phyloP scores from a whole-genome alignment of 106 monocot species.

The Allium cepa region DNA sequence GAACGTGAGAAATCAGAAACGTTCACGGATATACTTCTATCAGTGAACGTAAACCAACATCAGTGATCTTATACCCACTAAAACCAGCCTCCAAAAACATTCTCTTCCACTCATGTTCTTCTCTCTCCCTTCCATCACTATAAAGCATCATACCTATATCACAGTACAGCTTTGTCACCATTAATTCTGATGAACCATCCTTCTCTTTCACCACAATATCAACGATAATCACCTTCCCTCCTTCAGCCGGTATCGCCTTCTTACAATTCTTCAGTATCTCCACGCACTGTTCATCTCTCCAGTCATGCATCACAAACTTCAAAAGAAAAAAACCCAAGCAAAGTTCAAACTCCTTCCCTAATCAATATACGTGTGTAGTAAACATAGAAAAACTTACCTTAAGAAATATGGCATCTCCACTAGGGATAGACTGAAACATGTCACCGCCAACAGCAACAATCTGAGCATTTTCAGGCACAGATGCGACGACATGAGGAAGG shows the following conservation, averaged over 20 bases:
- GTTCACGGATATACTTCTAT: conserved; percentile 4
- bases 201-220: conserved; percentile 1
- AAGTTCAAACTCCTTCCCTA: too few relatives aligned
- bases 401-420: conserved; percentile 13
- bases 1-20: too few relatives aligned
- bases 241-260: conserved; percentile 2
- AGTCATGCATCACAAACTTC: conserved; percentile 10
- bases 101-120: conserved; percentile 8
- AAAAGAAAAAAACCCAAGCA: background rate
- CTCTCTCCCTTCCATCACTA: background rate
- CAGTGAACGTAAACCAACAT: background rate
- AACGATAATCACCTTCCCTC: conserved; percentile 14
- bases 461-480: background rate
- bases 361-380: too few relatives aligned
- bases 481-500: conserved; percentile 11
- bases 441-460: conserved; percentile 12
- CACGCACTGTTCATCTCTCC: conserved; percentile 6
- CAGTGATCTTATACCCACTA: background rate
- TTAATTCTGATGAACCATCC: background rate
- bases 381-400: conserved; percentile 11
- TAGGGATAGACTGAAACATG: conserved; percentile 21
- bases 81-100: conserved; percentile 6
- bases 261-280: conserved; percentile 4
- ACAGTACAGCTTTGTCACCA: background rate
- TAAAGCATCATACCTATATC: background rate